Evolutionary conservation across 2,329 filamentous ascomycete species (phyloP), one percentile per base, ranked within the genome.

Genomic region (Talaromyces sp.): DNA sequence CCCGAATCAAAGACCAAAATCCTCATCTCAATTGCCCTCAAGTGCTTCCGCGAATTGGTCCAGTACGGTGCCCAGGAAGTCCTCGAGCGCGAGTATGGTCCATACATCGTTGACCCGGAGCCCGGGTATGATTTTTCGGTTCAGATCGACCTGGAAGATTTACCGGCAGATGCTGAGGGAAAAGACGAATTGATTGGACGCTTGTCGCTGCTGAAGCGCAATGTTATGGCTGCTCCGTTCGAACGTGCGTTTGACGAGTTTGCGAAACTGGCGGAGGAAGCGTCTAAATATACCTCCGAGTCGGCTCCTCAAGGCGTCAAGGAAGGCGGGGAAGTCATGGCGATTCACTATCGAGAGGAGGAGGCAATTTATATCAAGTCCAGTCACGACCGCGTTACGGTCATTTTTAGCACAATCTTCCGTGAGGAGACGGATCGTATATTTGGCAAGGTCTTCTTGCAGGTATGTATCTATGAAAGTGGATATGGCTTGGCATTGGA

Each of bases 311-410:
- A 96, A 75, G 93, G 93, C 66, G 83, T 97, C 33, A 82, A 83
- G 68, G 95, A 98, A 78, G 93, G 95, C 58, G 93, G 93, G 63
- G 87, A 95, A 69, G 89, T 98, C 64, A 96, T 96, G 85, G 88
- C 93, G 2, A 96, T 99, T 70, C 93, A 98, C 78, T 99, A 99
- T 81, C 90, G 95, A 62, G 96, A 99, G 73, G 93, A 98, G 81
- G 95, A 99, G 77, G 93, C 95, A 59, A 98, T 99, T 73, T 99
- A 96, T 78, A 89, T 99, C 81, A 98, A 99, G 81, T 93, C 95
- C 66, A 96, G 91, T 76, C 90, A 96, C 80, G 95, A 99, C 76
- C 88, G 95, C 72, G 95, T 99, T 59, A 99, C 96, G 0, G 93
- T 99, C 72, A 99, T 99, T 73, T 99, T 99, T 84, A 96, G 92